Evolutionary conservation across 1,139 yeast species (phyloP).

Genomic region (Sugiyamaella sp.): DNA sequence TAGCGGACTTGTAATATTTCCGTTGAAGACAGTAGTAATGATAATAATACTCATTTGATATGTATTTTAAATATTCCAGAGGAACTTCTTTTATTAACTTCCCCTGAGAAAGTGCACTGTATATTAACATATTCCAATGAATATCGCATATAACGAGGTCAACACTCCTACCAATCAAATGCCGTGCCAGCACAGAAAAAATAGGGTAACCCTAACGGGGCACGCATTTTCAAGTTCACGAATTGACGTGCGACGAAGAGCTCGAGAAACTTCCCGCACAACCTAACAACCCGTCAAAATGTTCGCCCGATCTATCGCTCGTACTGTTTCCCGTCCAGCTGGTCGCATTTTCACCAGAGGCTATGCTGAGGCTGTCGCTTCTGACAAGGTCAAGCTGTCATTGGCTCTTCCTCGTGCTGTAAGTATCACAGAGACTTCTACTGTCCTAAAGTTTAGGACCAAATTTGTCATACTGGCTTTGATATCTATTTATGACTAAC

Average conservation of each 20-base stretch:
- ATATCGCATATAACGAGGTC: slow-evolving; percentile 3
- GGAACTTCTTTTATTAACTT: no score
- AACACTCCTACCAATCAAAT: slow-evolving; percentile 14
- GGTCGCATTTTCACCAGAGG: slow-evolving; percentile 70
- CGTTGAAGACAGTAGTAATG: no score
- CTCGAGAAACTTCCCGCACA: slow-evolving; percentile 1
- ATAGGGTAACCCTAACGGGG: slow-evolving; percentile 17
- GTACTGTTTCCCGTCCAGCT: slow-evolving; percentile 56
- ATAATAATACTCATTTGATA: no score
- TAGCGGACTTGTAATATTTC: no score
- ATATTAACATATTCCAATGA: background rate
- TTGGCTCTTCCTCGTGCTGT: slow-evolving; percentile 60
- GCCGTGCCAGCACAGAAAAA: slow-evolving; percentile 11
- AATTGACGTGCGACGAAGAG: slow-evolving; percentile 3
- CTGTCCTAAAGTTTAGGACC: background rate
- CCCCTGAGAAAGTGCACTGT: no score
- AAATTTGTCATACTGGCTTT: no score
- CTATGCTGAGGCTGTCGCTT: slow-evolving; percentile 81
- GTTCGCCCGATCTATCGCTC: slow-evolving; percentile 33
- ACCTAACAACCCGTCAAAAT: slow-evolving; percentile 22
- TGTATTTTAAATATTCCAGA: no score
- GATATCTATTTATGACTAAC: slow-evolving; percentile 18
- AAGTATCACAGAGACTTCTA: slow-evolving; percentile 22
- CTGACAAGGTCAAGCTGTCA: slow-evolving; percentile 83
- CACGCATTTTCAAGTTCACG: slow-evolving; percentile 17